These are phyloP conservation scores for Tetrapisispora pingtungensis DNA, from an alignment of 805 yeast genomes.

Conservation along the genomic window DNA sequence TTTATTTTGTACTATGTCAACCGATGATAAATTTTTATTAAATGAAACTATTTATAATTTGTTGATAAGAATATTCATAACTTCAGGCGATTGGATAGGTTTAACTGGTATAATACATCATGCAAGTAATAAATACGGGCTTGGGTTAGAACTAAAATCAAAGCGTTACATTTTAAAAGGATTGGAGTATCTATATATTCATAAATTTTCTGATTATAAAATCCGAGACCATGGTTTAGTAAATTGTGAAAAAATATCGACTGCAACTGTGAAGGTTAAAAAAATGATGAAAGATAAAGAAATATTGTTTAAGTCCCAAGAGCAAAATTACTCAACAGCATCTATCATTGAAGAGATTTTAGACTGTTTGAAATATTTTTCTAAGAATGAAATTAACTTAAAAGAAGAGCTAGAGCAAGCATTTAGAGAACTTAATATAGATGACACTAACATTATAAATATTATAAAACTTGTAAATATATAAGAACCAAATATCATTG, in stretches of 20 bases:
- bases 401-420: slow-evolving; percentile 7
- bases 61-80: slow-evolving; percentile 14
- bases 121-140: slow-evolving; percentile 11
- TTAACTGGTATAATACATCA: slow-evolving; percentile 15
- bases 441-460: neutral
- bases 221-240: neutral
- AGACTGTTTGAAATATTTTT: neutral
- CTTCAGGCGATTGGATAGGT: slow-evolving; percentile 17
- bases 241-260: neutral
- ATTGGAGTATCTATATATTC: slow-evolving; percentile 13
- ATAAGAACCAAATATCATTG: too few relatives aligned
- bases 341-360: slow-evolving; percentile 1
- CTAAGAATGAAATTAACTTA: neutral
- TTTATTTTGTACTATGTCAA: slow-evolving; percentile 12
- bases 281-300: slow-evolving; percentile 1
- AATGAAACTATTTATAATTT: slow-evolving; percentile 9
- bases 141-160: slow-evolving; percentile 6
- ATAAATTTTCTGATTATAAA: neutral
- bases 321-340: neutral
- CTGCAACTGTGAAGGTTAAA: neutral
- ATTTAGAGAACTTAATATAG: slow-evolving; percentile 4
- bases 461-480: slow-evolving; percentile 1
- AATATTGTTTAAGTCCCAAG: neutral
- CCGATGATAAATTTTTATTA: slow-evolving; percentile 16
- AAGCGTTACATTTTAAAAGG: slow-evolving; percentile 15